These are phyloP conservation scores for Solanum pinnatisectum DNA, from an alignment of 257 asterid genomes.

Conservation along the genomic window DNA sequence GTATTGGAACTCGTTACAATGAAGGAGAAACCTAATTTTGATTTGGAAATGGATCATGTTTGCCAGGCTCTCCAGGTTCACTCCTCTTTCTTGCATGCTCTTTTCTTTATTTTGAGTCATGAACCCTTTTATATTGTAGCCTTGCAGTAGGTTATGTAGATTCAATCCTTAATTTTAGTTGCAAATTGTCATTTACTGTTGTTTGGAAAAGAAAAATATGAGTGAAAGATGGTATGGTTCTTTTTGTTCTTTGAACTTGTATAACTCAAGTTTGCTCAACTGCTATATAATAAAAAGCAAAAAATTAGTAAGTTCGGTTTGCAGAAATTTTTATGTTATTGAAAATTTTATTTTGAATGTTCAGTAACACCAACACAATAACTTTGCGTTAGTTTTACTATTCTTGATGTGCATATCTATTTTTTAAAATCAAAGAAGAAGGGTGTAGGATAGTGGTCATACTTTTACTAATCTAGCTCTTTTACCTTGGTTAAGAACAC, in stretches of 20 bases:
- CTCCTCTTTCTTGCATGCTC: background rate
- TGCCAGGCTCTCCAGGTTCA: constrained; percentile 67
- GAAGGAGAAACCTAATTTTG: constrained; percentile 54
- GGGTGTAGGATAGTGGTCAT: background rate
- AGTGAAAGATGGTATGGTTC: background rate
- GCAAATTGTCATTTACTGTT: background rate
- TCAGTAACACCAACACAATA: background rate
- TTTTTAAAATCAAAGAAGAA: background rate
- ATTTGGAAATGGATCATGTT: constrained; percentile 61
- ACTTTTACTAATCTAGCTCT: background rate
- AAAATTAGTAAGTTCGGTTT: background rate
- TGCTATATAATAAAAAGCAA: background rate
- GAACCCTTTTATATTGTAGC: background rate
- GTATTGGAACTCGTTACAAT: constrained; percentile 76
- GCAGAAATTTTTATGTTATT: background rate
- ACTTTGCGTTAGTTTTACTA: background rate
- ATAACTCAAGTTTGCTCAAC: background rate
- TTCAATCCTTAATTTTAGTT: background rate
- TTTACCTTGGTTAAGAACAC: background rate
- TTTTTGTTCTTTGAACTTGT: background rate
- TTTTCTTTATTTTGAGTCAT: background rate
- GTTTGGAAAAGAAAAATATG: background rate
- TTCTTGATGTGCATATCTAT: background rate
- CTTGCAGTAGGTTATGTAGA: background rate
- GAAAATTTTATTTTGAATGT: background rate